Evolutionary conservation across 805 yeast species (phyloP), one percentile per base, ranked within the genome.

Genomic region (Metschnikowia cubensis): DNA sequence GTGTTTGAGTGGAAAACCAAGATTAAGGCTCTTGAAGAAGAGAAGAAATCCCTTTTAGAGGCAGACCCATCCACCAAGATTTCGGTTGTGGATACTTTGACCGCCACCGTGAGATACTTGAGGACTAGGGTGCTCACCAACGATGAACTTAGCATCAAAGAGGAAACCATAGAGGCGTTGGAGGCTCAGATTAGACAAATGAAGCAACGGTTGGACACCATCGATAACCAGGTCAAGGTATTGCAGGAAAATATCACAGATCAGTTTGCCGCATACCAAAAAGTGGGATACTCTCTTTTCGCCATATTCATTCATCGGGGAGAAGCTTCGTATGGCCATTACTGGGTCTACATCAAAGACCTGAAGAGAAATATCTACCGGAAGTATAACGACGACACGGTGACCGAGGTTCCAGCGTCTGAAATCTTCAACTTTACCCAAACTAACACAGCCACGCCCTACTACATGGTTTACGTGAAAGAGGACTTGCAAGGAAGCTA

Each of bases 261-360:
- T 31, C 94, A 87, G 57, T 94, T 87, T 63, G 73, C 74, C 17
- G 72, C 74, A 6, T 80, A 86, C 68, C 78, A 75, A 45, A 68
- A 75, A 44, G 76, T 84, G 29, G 96, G 91, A 0, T 94, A 92
- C 67, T 77, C 87, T 0, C 75, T 94, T 11, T 92, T 91, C 70
- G 96, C 98, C 0, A 84, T 92, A 6, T 94, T 94, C 63, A 89
- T 94, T 43, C 99, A 94, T 66, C 75, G 97, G 45, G 99, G 99
- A 6, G 95, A 90, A 60, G 98, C 97, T 0, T 84, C 89, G 46
- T 92, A 88, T 62, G 99, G 99, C 2, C 99, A 94, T 67, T 94
- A 94, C 67, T 94, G 98, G 97, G 81, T 92, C 15, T 94, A 92
- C 64, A 91, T 94, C 54, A 82, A 80, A 51, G 98, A 94, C 66